phyloP scores from a whole-genome alignment of 2,329 filamentous ascomycete genomes.

The Dryadomyces quercivorus region DNA sequence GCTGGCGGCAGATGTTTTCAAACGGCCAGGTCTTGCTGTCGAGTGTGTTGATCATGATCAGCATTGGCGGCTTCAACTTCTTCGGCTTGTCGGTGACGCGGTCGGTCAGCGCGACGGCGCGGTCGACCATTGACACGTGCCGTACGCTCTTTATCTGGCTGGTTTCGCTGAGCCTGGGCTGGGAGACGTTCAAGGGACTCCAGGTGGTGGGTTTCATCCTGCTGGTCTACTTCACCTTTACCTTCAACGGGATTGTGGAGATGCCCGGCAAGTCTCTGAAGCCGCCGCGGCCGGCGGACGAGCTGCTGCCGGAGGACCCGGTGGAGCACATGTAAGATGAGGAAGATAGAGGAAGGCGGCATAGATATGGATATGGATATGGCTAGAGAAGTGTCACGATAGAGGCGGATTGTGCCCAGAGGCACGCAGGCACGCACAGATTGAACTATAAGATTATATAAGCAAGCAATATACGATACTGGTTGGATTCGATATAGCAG shows the following conservation, averaged over 20 bases:
- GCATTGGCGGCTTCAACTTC: constrained; percentile 98
- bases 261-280: constrained; percentile 64
- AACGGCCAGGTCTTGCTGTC: constrained; percentile 61
- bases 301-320: constrained; percentile 69
- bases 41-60: constrained; percentile 89
- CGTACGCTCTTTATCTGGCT: constrained; percentile 98
- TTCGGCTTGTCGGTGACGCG: constrained; percentile 92
- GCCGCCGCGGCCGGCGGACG: constrained; percentile 39
- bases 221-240: constrained; percentile 89
- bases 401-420: not conserved
- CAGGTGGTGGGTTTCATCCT: constrained; percentile 82
- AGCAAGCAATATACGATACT: not conserved
- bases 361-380: not conserved
- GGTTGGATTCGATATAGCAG: no score
- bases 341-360: not conserved
- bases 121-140: constrained; percentile 95
- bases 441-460: not conserved
- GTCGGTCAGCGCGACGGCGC: constrained; percentile 78
- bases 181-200: constrained; percentile 96
- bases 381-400: not conserved
- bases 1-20: constrained; percentile 66
- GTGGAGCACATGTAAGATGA: constrained; percentile 50
- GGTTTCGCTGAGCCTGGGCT: constrained; percentile 80
- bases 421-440: not conserved
- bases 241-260: constrained; percentile 89